Percentiles rank a stretch among this genome's conserved stretches.
Evolutionary conservation across 2,329 filamentous ascomycete genomes (phyloP).

Genomic region (Tothia fuscella): DNA sequence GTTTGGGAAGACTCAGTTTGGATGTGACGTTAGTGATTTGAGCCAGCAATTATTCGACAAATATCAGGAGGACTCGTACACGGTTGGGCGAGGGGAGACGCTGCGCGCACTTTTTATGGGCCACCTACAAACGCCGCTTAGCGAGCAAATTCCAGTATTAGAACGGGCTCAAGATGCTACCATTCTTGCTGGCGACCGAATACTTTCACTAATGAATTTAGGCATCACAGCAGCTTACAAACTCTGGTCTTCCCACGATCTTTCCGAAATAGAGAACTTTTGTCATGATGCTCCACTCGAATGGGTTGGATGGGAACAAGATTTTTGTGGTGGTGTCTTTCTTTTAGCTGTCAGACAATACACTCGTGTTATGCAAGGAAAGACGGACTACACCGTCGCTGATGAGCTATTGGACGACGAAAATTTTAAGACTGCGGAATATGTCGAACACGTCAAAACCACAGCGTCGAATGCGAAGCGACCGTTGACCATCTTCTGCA

Average conservation of each 20-base stretch:
- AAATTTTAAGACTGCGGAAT: slow-evolving; percentile 48
- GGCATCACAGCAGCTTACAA: slow-evolving; percentile 55
- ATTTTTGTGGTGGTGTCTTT: slow-evolving; percentile 59
- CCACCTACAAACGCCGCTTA: slow-evolving; percentile 54
- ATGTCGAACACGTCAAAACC: slow-evolving; percentile 39
- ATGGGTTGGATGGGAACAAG: slow-evolving; percentile 57
- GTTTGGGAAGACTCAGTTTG: slow-evolving; percentile 59
- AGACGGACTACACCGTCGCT: slow-evolving; percentile 45
- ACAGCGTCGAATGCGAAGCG: slow-evolving; percentile 46
- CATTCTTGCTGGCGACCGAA: slow-evolving; percentile 55
- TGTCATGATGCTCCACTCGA: slow-evolving; percentile 64
- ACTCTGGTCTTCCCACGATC: slow-evolving; percentile 58
- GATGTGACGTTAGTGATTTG: slow-evolving; percentile 50
- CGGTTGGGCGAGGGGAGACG: slow-evolving; percentile 56
- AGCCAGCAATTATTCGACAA: slow-evolving; percentile 53
- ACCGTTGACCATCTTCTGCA: slow-evolving; percentile 56
- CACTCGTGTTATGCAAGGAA: slow-evolving; percentile 60
- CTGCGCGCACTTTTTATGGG: slow-evolving; percentile 58
- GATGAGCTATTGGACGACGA: slow-evolving; percentile 53
- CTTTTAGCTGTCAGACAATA: slow-evolving; percentile 55
- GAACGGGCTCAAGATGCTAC: slow-evolving; percentile 56
- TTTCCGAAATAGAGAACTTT: slow-evolving; percentile 56
- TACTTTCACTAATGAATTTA: slow-evolving; percentile 59
- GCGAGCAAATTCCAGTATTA: slow-evolving; percentile 45
- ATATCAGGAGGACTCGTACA: slow-evolving; percentile 50